phyloP scores from a whole-genome alignment of 129 eudicot species.

The Tanacetum coccineum region DNA sequence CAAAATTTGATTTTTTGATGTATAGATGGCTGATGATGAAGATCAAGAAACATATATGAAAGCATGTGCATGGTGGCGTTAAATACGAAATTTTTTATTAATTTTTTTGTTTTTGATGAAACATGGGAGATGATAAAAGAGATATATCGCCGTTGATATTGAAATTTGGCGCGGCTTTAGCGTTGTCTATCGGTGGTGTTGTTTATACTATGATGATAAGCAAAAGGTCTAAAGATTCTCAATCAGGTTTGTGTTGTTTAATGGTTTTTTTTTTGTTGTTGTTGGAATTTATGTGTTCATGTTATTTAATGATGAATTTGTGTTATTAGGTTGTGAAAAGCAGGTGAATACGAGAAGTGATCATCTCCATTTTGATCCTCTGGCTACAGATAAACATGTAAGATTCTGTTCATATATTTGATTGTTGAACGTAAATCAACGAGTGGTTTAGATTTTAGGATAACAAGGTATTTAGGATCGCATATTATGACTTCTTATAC shows the following conservation, averaged over 20 bases:
- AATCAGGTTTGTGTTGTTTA: slow-evolving; percentile 18
- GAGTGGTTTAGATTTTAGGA: neutral
- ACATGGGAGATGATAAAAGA: slow-evolving; percentile 44
- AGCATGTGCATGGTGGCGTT: slow-evolving; percentile 11
- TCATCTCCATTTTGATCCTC: slow-evolving; percentile 27
- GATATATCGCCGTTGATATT: slow-evolving; percentile 50
- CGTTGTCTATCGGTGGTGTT: slow-evolving; percentile 70
- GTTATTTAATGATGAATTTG: slow-evolving; percentile 16
- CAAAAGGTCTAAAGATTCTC: slow-evolving; percentile 39
- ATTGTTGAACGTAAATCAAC: neutral
- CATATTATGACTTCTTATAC: too few relatives aligned
- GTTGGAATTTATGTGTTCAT: slow-evolving; percentile 4
- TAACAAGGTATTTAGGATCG: neutral
- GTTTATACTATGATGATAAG: slow-evolving; percentile 41
- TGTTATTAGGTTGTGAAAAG: slow-evolving; percentile 39
- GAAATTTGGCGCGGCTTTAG: slow-evolving; percentile 74
- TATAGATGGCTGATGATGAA: slow-evolving; percentile 21
- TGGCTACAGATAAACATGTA: slow-evolving; percentile 36
- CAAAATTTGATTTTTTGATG: too few relatives aligned
- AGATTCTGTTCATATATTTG: slow-evolving; percentile 18
- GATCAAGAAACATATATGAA: slow-evolving; percentile 7
- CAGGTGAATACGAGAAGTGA: slow-evolving; percentile 28
- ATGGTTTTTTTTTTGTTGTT: neutral
- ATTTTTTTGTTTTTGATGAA: neutral
- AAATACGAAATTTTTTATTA: slow-evolving; percentile 7